Evolutionary conservation across 352 stramenopile genomes (phyloP).

Genomic region (Pythium aquatile): DNA sequence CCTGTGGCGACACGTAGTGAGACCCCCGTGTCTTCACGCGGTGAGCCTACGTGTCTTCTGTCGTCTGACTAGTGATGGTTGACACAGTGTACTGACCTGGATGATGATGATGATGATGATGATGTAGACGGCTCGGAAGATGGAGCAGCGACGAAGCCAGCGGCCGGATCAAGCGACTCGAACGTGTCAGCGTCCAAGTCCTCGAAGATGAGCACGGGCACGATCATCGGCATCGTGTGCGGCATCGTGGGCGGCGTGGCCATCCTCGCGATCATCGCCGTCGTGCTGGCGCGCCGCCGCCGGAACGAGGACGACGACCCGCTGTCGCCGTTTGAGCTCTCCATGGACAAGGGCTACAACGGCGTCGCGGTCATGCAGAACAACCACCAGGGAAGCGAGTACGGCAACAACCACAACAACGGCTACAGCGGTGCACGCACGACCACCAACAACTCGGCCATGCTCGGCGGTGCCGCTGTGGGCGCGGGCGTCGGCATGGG

Average conservation of each 20-base stretch:
- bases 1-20: constrained; percentile 3
- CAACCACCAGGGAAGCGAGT: constrained; percentile 30
- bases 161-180: constrained; percentile 8
- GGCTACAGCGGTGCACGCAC: constrained; percentile 9
- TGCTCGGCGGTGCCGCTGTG: constrained; percentile 15
- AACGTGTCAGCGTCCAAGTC: constrained; percentile 19
- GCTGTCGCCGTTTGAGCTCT: constrained; percentile 80
- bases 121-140: neutral
- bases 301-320: constrained; percentile 68
- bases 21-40: neutral
- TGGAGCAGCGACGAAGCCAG: constrained; percentile 6
- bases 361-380: constrained; percentile 29
- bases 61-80: no score
- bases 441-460: constrained; percentile 14
- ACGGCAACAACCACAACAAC: constrained; percentile 36
- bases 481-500: constrained; percentile 23
- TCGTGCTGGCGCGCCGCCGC: constrained; percentile 52
- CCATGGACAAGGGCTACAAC: constrained; percentile 81
- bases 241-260: constrained; percentile 62
- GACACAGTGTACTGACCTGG: no score
- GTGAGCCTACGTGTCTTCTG: constrained; percentile 1
- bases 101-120: no score
- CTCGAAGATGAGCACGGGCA: constrained; percentile 67
- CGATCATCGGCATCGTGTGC: constrained; percentile 64
- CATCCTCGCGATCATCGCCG: constrained; percentile 55